phyloP scores from a whole-genome alignment of 2,329 filamentous ascomycete genomes.

The Colletotrichum theobromicola region DNA sequence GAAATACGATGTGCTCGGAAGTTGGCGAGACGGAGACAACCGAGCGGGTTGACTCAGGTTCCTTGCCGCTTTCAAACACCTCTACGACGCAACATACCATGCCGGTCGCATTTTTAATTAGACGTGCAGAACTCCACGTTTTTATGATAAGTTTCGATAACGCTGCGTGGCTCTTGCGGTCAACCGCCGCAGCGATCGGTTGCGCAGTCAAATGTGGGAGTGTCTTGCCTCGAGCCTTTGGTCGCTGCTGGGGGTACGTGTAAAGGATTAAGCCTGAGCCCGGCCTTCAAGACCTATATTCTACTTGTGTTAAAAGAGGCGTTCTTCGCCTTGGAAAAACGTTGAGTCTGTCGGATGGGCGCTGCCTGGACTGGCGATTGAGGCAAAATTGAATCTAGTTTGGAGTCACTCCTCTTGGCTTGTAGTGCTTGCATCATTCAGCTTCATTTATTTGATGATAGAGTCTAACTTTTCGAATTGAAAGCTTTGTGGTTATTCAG shows the following conservation, averaged over 20 bases:
- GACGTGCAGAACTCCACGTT: accelerated
- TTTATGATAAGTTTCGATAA: too few species aligned
- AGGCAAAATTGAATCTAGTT: neutral
- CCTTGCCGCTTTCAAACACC: neutral
- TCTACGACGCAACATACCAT: neutral
- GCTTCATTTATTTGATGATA: neutral
- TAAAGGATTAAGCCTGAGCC: too few species aligned
- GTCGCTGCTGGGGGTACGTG: too few species aligned
- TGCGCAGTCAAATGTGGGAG: neutral
- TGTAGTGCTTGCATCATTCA: neutral
- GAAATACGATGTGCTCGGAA: neutral
- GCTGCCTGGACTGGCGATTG: accelerated
- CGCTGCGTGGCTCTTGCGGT: too few species aligned
- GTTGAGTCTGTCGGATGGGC: accelerated
- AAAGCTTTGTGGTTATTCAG: too few species aligned
- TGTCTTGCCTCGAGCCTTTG: too few species aligned
- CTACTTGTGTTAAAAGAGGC: accelerated
- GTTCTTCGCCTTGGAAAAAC: accelerated
- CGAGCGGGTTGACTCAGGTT: neutral
- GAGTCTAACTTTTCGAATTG: too few species aligned
- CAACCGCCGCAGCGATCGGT: neutral
- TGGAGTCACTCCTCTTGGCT: accelerated
- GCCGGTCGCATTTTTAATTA: neutral
- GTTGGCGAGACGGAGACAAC: neutral
- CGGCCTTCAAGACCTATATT: neutral